phyloP scores from a whole-genome alignment of 345 rosid species.

The Noccaea bulbosa region DNA sequence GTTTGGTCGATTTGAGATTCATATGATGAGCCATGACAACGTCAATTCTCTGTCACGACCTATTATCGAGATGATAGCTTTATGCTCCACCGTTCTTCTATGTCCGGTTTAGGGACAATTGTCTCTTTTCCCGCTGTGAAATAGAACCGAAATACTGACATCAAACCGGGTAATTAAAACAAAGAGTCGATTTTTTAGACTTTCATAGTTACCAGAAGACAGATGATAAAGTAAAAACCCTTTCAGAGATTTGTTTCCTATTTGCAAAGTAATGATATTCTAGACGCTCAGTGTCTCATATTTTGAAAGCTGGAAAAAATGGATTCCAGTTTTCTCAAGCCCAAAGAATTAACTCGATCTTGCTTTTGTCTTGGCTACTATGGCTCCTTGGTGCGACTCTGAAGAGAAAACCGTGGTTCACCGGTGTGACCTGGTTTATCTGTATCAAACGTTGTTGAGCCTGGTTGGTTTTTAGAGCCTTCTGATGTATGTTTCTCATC shows the following conservation, averaged over 20 bases:
- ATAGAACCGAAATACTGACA: neutral
- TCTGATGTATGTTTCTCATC: conserved; percentile 42
- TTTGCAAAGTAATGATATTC: conserved; percentile 28
- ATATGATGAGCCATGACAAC: conserved; percentile 21
- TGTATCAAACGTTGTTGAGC: conserved; percentile 32
- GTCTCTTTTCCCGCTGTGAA: conserved; percentile 5
- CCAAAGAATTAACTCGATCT: conserved; percentile 27
- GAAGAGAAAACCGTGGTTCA: conserved; percentile 66
- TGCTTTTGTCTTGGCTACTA: conserved; percentile 9
- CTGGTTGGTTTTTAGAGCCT: conserved; percentile 38
- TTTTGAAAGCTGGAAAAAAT: conserved; percentile 5
- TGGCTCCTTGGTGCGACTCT: conserved; percentile 46
- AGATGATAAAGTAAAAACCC: neutral
- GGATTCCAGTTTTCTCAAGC: conserved; percentile 24
- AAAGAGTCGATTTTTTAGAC: neutral
- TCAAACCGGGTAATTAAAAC: neutral
- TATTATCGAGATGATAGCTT: conserved; percentile 13
- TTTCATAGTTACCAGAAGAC: neutral
- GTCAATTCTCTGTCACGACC: conserved; percentile 19
- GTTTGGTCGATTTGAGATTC: neutral
- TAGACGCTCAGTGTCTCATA: conserved; percentile 8
- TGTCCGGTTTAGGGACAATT: conserved; percentile 7
- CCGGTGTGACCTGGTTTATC: conserved; percentile 21
- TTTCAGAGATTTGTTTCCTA: conserved; percentile 25
- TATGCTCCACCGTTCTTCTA: conserved; percentile 25